Evolutionary conservation across 2,329 filamentous ascomycete species (phyloP), one percentile per base, ranked within the genome.

Genomic region (Fusarium redolens): DNA sequence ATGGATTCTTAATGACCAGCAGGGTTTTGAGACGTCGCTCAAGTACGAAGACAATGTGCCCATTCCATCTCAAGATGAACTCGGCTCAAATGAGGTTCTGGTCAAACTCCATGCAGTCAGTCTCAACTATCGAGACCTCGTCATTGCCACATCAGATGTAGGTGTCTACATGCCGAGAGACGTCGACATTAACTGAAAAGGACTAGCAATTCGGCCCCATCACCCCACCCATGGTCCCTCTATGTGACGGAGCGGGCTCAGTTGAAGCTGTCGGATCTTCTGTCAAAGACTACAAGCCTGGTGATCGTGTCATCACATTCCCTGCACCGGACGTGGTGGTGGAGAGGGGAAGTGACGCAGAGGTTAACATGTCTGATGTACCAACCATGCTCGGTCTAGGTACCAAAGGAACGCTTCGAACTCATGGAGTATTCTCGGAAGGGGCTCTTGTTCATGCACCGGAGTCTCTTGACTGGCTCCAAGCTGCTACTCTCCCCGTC

Each of bases 21-120:
- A 79, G 22, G 81, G 80, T 58, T 82, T 81, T 28, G 79, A 82
- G 13, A 71, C 63, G 4, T 82, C 81, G 1, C 78, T 82, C 17
- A 69, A 80, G 48, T 82, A 81, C 37, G 72, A 82, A 25, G 57
- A 77, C 13, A 69, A 79, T 22, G 38, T 78, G 22, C 57, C 15
- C 20, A 33, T 76, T 0, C 65, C 72, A 1, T 50, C 48, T 0
- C 15, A 64, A 43, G 37, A 65, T 18, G 79, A 86, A 61, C 74
- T 90, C 4, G 88, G 87, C 5, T 85, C 90, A 48, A 84, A 86
- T 58, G 89, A 92, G 51, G 89, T 91, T 8, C 82, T 92, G 8
- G 88, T 92, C 72, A 89, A 90, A 78, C 82, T 87, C 4, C 76
- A 84, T n/a, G 85, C 82, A 7, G 85, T 83, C 1, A 85, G 84